phyloP scores from a whole-genome alignment of 441 rosid species.

The Metrosideros polymorpha region DNA sequence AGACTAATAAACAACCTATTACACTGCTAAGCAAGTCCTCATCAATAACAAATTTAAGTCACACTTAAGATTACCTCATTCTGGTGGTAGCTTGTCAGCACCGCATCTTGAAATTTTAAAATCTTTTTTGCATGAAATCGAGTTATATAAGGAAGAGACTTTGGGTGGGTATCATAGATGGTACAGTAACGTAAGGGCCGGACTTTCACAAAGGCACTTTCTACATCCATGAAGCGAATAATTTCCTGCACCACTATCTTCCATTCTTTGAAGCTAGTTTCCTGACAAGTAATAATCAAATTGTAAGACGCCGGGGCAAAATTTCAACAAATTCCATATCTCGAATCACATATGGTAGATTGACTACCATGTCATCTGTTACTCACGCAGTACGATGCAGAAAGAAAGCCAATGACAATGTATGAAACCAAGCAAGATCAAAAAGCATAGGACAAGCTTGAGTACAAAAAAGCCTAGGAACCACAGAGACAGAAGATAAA shows the following conservation, averaged over 20 bases:
- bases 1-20: neutral
- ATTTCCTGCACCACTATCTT: constrained; percentile 84
- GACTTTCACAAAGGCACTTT: constrained; percentile 27
- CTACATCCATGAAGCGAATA: constrained; percentile 47
- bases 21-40: neutral
- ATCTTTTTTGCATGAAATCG: constrained; percentile 83
- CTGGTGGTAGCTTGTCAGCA: constrained; percentile 71
- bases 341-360: neutral
- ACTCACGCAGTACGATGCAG: neutral
- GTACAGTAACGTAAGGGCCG: constrained; percentile 75
- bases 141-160: constrained; percentile 64
- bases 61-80: constrained; percentile 46
- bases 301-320: neutral
- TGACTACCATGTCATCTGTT: neutral
- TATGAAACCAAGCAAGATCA: neutral
- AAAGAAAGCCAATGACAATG: neutral
- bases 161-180: constrained; percentile 54
- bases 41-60: neutral
- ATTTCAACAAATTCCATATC: neutral
- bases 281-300: constrained; percentile 30
- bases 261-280: constrained; percentile 89
- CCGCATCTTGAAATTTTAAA: constrained; percentile 70
- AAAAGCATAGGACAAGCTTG: neutral
- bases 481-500: neutral
- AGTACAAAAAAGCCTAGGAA: neutral